phyloP scores from a whole-genome alignment of 208 protist genomes.

The Leishmania tropica region DNA sequence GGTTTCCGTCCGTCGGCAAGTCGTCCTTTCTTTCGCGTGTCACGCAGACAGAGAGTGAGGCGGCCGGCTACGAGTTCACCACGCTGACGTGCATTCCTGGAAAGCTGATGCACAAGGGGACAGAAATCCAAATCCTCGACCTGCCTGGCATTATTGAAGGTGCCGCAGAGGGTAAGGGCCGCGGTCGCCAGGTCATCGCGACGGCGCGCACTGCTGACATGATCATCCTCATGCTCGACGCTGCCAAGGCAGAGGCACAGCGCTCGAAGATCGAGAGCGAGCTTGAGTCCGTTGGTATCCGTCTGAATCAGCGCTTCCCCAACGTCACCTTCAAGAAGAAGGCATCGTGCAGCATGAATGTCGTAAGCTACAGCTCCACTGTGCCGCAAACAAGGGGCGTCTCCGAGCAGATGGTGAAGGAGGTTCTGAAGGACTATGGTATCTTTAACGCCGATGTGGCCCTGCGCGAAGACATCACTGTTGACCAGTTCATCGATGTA shows the following conservation, averaged over 20 bases:
- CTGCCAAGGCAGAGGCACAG: slow-evolving; percentile 91
- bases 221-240: slow-evolving; percentile 98
- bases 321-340: slow-evolving; percentile 96
- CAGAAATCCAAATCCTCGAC: slow-evolving; percentile 98
- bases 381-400: slow-evolving; percentile 82
- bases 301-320: slow-evolving; percentile 94
- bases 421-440: slow-evolving; percentile 95
- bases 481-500: slow-evolving; percentile 99
- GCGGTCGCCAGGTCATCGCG: slow-evolving; percentile 97
- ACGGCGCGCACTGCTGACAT: slow-evolving; percentile 96
- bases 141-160: slow-evolving; percentile 99
- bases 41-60: slow-evolving; percentile 96
- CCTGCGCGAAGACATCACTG: slow-evolving; percentile 95
- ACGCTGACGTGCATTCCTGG: slow-evolving; percentile 99
- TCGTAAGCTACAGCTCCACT: slow-evolving; percentile 89
- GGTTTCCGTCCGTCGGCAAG: slow-evolving; percentile 98
- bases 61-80: slow-evolving; percentile 98
- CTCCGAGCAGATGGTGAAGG: slow-evolving; percentile 91
- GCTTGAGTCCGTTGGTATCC: slow-evolving; percentile 95
- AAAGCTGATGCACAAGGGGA: slow-evolving; percentile 95
- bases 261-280: slow-evolving; percentile 94
- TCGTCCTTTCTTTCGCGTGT: slow-evolving; percentile 97
- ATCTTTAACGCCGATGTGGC: slow-evolving; percentile 97
- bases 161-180: slow-evolving; percentile 95
- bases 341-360: slow-evolving; percentile 92